Evolutionary conservation across 2,329 filamentous ascomycete species (phyloP), one percentile per base, ranked within the genome.

Genomic region (Phyllosticta citribraziliensis): DNA sequence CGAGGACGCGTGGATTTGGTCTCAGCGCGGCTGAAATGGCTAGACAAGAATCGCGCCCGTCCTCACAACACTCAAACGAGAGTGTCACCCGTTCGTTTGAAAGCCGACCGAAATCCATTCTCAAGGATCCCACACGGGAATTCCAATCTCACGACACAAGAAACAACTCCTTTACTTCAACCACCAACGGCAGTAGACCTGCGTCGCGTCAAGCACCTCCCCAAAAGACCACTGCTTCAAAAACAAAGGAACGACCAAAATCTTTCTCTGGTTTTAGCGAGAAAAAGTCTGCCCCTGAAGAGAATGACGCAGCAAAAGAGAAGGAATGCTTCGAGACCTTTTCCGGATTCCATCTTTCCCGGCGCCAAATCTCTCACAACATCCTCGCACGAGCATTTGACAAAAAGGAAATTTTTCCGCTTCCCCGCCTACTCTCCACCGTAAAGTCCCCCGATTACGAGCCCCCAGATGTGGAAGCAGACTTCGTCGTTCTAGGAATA

Each of bases 401-500:
- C 5, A 85, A 84, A 35, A 96, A 94, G 73, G 89, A 88, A 58
- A 79, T 88, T 2, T 88, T 91, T 66, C 82, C 82, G 1, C 82
- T 99, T 64, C 89, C 93, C 5, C 88, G 95, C 65, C 79, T 99
- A 4, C 78, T 97, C 11, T 87, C 86, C 67, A 82, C 83, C 12
- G 86, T 99, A 65, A 96, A 92, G 73, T 84, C 86, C 0, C 94
- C 94, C 0, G 82, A 88, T 33, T 99, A 89, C 71, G 83, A 88
- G 40, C 82, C 93, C 0, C 85, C 85, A 2, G 92, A 95, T 63
- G 80, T 91, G 58, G 91, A 97, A 68, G 85, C 88, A 58, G 93
- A 99, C 72, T 88, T 92, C 68, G 91, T 99, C 8, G 83, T 97
- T 1, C 87, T 97, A 68, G 94, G 85, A 9, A 87, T 97, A 62